Evolutionary conservation across 2,329 filamentous ascomycete species (phyloP).

Genomic region (Ascochyta pisi): DNA sequence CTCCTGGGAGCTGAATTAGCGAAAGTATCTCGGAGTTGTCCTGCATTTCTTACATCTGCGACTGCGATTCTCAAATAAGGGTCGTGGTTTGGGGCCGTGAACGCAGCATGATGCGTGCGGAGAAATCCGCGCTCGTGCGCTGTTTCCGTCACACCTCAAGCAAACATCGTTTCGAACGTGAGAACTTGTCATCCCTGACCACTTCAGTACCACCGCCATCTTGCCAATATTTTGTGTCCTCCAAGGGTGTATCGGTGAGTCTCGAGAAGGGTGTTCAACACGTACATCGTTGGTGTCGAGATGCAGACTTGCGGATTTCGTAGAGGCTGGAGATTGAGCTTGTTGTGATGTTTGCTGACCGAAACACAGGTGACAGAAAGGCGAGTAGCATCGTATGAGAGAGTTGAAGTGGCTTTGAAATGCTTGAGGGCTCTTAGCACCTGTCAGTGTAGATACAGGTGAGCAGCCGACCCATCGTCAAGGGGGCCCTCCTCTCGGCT

Average conservation of each 20-base stretch:
- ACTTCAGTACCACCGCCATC: not conserved
- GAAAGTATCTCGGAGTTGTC: not conserved
- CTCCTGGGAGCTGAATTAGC: not conserved
- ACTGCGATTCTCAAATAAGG: not conserved
- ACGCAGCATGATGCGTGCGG: not conserved
- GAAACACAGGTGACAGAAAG: not conserved
- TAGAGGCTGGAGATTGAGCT: not conserved
- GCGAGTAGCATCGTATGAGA: not conserved
- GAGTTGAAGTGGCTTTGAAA: not conserved
- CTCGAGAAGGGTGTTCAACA: not conserved
- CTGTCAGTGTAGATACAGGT: slow-evolving; percentile 2
- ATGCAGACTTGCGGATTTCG: not conserved
- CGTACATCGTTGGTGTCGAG: not conserved
- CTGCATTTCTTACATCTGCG: not conserved
- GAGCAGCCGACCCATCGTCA: slow-evolving; percentile 16
- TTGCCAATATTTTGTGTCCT: too few relatives aligned
- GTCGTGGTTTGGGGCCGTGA: not conserved
- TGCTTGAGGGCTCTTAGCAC: slow-evolving; percentile 18
- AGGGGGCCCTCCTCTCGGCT: slow-evolving; percentile 16
- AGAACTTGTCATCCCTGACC: not conserved
- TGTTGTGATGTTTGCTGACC: not conserved
- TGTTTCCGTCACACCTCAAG: not conserved
- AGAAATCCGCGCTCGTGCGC: not conserved
- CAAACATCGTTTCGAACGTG: not conserved
- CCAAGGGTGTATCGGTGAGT: too few relatives aligned